phyloP scores from a whole-genome alignment of 2,329 filamentous ascomycete genomes.

The Alternaria sp. region DNA sequence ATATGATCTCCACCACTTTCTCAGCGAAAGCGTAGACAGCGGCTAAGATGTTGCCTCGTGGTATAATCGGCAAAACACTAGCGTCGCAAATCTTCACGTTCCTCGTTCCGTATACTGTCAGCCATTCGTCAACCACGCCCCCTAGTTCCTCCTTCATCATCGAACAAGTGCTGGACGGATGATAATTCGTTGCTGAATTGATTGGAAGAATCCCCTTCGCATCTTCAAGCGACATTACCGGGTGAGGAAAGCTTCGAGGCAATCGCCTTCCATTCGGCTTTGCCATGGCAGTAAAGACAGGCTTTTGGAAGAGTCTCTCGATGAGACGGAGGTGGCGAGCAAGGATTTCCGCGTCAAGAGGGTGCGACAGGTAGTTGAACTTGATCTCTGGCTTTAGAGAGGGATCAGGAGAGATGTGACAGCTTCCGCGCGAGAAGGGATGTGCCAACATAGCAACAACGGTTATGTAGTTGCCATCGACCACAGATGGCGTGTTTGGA shows the following conservation, averaged over 20 bases:
- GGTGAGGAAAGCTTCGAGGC: constrained; percentile 21
- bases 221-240: constrained; percentile 17
- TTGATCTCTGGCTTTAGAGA: constrained; percentile 47
- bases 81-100: constrained; percentile 41
- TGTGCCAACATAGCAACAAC: constrained; percentile 32
- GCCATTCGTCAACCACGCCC: constrained; percentile 38
- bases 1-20: constrained; percentile 31
- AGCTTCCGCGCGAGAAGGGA: constrained; percentile 51
- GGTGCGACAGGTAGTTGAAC: constrained; percentile 53
- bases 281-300: constrained; percentile 11
- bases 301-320: constrained; percentile 30
- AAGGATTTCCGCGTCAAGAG: constrained; percentile 52
- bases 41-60: constrained; percentile 24
- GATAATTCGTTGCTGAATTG: constrained; percentile 29
- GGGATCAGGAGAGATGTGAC: constrained; percentile 48
- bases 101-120: constrained; percentile 40
- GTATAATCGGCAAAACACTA: constrained; percentile 33
- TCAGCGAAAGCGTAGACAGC: constrained; percentile 35
- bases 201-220: constrained; percentile 20
- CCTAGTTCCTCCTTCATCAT: constrained; percentile 39
- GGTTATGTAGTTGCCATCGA: constrained; percentile 25
- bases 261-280: constrained; percentile 19
- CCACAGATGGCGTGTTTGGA: constrained; percentile 12
- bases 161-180: constrained; percentile 44
- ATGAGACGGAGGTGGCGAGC: constrained; percentile 48